Evolutionary conservation across 2,329 filamentous ascomycete species (phyloP).

Genomic region (Botrytis tulipae): DNA sequence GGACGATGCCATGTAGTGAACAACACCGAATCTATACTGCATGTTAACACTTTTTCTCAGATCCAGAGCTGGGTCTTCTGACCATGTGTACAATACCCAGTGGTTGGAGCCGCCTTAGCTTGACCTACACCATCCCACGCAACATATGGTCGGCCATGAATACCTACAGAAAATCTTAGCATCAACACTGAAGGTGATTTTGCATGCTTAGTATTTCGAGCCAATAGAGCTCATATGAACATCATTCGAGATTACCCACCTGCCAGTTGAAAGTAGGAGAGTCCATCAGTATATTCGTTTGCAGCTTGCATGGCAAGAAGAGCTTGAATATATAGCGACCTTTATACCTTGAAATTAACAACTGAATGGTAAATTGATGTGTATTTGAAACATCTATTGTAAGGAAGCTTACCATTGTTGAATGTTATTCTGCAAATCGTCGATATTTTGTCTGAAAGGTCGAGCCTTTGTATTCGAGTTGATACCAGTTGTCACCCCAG

Average conservation of each 20-base stretch:
- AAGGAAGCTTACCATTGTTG: constrained; percentile 14
- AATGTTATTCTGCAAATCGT: constrained; percentile 29
- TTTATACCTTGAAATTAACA: constrained; percentile 21
- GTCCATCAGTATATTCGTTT: constrained; percentile 22
- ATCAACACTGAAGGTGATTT: background rate
- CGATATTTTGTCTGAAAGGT: constrained; percentile 31
- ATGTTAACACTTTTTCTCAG: background rate
- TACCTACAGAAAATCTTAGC: constrained; percentile 21
- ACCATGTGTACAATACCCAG: constrained; percentile 38
- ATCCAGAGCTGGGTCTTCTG: background rate
- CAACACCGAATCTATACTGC: constrained; percentile 27
- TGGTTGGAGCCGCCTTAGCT: constrained; percentile 20
- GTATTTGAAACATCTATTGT: constrained; percentile 21
- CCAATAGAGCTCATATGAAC: background rate
- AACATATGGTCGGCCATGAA: constrained; percentile 32
- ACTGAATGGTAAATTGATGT: background rate
- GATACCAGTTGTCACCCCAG: constrained; percentile 29
- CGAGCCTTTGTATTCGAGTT: constrained; percentile 24
- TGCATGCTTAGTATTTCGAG: background rate
- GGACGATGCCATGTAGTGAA: constrained; percentile 53
- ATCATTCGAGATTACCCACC: constrained; percentile 22
- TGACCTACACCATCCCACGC: constrained; percentile 31
- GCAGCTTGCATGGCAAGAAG: constrained; percentile 28
- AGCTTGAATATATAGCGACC: constrained; percentile 29
- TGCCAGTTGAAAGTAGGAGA: constrained; percentile 33